Percentiles rank a stretch among this genome's conserved stretches.
These are phyloP conservation scores for Exobasidium cylindrosporum DNA, from an alignment of 1,284 basidiomycete species.

Conservation along the genomic window DNA sequence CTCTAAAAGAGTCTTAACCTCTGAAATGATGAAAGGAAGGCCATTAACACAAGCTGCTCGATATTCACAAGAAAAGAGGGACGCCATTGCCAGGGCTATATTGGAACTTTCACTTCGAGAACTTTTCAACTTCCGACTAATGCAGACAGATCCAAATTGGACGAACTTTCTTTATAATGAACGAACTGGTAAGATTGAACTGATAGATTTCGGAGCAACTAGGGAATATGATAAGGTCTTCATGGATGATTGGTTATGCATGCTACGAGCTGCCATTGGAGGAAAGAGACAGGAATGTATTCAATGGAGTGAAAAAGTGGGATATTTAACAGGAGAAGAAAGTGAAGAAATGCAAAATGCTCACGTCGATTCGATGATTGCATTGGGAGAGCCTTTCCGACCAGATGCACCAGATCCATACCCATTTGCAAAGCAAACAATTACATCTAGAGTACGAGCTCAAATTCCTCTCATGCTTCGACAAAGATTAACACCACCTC, in stretches of 20 bases:
- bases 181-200: constrained; percentile 63
- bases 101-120: constrained; percentile 85
- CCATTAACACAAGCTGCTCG: constrained; percentile 69
- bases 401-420: constrained; percentile 64
- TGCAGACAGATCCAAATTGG: constrained; percentile 99
- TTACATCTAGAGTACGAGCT: constrained; percentile 71
- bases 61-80: constrained; percentile 67
- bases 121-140: constrained; percentile 82
- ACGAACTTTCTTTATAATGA: constrained; percentile 91
- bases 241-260: constrained; percentile 79
- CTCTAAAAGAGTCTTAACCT: constrained; percentile 79
- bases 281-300: constrained; percentile 71
- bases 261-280: constrained; percentile 73
- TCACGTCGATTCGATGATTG: constrained; percentile 76
- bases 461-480: constrained; percentile 88
- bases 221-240: constrained; percentile 80
- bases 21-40: constrained; percentile 78
- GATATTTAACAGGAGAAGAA: constrained; percentile 88
- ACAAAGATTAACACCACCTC: constrained; percentile 85
- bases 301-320: constrained; percentile 72
- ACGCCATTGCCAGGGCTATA: constrained; percentile 77
- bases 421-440: constrained; percentile 66
- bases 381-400: constrained; percentile 75
- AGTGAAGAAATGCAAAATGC: constrained; percentile 84
- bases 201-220: constrained; percentile 95